phyloP scores from a whole-genome alignment of 192 early-diverging fungal species.

The Diversispora eburnea region DNA sequence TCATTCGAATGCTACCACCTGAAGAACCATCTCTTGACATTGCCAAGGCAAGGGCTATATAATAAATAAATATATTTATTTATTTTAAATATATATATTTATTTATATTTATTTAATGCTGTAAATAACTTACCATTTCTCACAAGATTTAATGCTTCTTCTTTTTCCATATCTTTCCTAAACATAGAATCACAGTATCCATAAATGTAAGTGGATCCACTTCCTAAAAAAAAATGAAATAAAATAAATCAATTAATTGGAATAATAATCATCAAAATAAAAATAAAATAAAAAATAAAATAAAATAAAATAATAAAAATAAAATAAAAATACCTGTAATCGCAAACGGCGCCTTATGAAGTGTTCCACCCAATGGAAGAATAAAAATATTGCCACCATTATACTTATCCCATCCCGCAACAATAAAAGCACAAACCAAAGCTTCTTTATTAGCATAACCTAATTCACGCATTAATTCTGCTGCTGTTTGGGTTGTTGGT shows the following conservation, averaged over 20 bases:
- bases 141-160: conserved; percentile 88
- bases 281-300: background rate
- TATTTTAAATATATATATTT: conserved; percentile 8
- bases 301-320: background rate
- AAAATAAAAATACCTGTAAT: conserved; percentile 62
- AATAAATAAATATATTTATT: background rate
- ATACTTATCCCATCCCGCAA: conserved; percentile 94
- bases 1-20: conserved; percentile 92
- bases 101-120: background rate
- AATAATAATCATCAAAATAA: no score
- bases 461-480: conserved; percentile 89
- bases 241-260: background rate
- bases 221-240: conserved; percentile 46
- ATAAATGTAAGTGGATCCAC: conserved; percentile 95
- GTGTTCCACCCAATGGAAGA: conserved; percentile 87
- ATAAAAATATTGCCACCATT: conserved; percentile 85
- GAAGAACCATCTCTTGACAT: conserved; percentile 96
- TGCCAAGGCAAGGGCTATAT: conserved; percentile 80
- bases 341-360: conserved; percentile 89
- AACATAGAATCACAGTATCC: conserved; percentile 94
- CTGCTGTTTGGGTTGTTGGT: conserved; percentile 77
- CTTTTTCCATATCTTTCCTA: conserved; percentile 74
- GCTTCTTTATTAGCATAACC: conserved; percentile 91
- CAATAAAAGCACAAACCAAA: conserved; percentile 87
- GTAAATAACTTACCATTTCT: conserved; percentile 78